Evolutionary conservation across 1,284 basidiomycete genomes (phyloP), one percentile per base, ranked within the genome.

Genomic region (Ceratobasidium sp.): DNA sequence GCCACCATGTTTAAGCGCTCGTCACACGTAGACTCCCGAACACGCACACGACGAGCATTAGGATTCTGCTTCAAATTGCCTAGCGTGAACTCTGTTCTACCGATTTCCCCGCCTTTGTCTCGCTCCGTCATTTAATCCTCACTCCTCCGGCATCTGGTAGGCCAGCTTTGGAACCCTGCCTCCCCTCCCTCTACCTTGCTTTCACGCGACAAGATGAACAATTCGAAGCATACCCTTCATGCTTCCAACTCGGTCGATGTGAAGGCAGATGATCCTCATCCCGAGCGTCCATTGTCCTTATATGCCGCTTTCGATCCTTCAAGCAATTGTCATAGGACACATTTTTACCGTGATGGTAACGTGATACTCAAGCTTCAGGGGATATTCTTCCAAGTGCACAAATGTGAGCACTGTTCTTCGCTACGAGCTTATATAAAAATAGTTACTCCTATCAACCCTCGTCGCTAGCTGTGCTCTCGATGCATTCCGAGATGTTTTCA

Each of bases 271-370:
- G 37, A 37, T 37, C 8, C 37, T 37, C 37, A 37, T 8, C 8
- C 37, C 37, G 37, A 37, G 2, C 2, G 2, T 8, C 37, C 37
- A 8, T 8, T 37, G 8, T 37, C 2, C 8, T 37, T 19, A 19
- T 11, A 13, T 49, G 13, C 46, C 19, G 46, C 46, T 19, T 19
- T 15, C 15, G 13, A 49, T 19, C 46, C 11, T 19, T 6, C 46
- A 19, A 49, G 19, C 46, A 2, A 62, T 22, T 29, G 19, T 22
- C 37, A 62, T 13, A 40, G 11, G 11, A 37, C 34, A 32, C 59
- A 62, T 34, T 34, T 11, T 40, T 64, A 64, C 40, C 4, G 40
- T 11, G 61, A 64, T 44, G 61, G 61, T 3, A 64, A 64, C 22
- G 4, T 64, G 37, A 7, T 9, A 5, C 7, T 64, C 19, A 1